Conservation (phyloP, 352 stramenopile species). For the Pythium coloratum region DNA sequence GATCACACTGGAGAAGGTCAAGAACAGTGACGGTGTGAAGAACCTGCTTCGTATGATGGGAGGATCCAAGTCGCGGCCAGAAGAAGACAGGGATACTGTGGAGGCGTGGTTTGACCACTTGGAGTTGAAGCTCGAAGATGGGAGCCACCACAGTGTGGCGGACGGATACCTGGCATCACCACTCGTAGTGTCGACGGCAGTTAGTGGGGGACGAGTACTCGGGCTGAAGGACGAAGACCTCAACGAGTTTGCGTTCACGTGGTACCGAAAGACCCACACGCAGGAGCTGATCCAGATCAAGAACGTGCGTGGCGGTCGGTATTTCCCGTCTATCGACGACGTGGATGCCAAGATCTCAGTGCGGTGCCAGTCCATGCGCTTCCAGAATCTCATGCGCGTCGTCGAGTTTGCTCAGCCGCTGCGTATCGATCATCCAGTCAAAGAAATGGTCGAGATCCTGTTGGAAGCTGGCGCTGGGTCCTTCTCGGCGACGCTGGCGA, state of each 20-base stretch:
- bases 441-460: conserved; percentile 71
- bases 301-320: conserved; percentile 48
- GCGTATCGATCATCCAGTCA: conserved; percentile 57
- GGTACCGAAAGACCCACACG: conserved; percentile 61
- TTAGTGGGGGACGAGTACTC: conserved; percentile 45
- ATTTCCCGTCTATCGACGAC: conserved; percentile 75
- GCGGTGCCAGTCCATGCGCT: conserved; percentile 66
- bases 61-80: conserved; percentile 41
- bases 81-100: conserved; percentile 65
- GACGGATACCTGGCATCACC: conserved; percentile 41
- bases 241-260: conserved; percentile 59
- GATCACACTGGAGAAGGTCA: conserved; percentile 60
- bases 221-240: conserved; percentile 62
- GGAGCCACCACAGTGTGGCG: neutral
- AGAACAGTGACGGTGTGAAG: conserved; percentile 71
- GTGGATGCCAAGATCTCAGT: conserved; percentile 55
- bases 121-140: conserved; percentile 43
- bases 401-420: conserved; percentile 52
- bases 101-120: conserved; percentile 62
- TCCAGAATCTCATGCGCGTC: conserved; percentile 52
- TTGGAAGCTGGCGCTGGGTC: conserved; percentile 65
- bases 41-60: conserved; percentile 78
- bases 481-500: conserved; percentile 79
- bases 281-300: conserved; percentile 72
- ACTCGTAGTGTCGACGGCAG: conserved; percentile 43